Evolutionary conservation across 176 grass and related monocot species (phyloP), one percentile per base, ranked within the genome.

Genomic region (Aegilops longissima): DNA sequence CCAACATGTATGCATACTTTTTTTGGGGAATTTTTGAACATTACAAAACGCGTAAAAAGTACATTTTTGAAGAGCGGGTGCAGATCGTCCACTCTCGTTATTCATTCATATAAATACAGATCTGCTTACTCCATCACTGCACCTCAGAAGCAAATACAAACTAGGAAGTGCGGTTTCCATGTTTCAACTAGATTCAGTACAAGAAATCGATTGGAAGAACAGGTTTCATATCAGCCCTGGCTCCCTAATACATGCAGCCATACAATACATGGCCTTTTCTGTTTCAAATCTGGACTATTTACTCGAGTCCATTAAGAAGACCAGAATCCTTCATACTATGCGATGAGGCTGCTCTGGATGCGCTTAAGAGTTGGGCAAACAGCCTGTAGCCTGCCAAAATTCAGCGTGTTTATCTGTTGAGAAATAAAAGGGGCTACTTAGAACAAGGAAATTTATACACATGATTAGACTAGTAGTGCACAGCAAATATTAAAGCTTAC

Each of bases 331-430:
- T 75, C 74, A 36, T 61, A 44, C 82, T 86, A 87, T 59, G 83
- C 13, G 3, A 92, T 78, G 62, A 80, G 88, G 85, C 77, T 83
- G 80, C 89, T 85, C 38, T 95, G 91, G 80, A 98, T 90, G 35
- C 92, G 89, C 87, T 95, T 95, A 12, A 98, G 88, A 35, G 83
- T 94, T 35, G 96, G 93, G 24, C 93, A 95, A 58, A 85, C 86
- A 45, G 54, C 31, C n/a, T 79, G 86, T 23, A 95, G 87, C 83
- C 92, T 91, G 52, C 86, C 81, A 82, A 93, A 90, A 95, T 94
- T 88, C 78, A 80, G 79, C 5, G 25, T 38, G 66, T 90, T 89
- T 80, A 98, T 90, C 96, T 98, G 85, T 61, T 23, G 10, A 38
- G 25, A 82, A 82, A 69, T 25, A 86, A 3, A 75, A 59, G 8